Evolutionary conservation across 176 grass and related monocot genomes (phyloP).

Genomic region (Oryza coarctata): DNA sequence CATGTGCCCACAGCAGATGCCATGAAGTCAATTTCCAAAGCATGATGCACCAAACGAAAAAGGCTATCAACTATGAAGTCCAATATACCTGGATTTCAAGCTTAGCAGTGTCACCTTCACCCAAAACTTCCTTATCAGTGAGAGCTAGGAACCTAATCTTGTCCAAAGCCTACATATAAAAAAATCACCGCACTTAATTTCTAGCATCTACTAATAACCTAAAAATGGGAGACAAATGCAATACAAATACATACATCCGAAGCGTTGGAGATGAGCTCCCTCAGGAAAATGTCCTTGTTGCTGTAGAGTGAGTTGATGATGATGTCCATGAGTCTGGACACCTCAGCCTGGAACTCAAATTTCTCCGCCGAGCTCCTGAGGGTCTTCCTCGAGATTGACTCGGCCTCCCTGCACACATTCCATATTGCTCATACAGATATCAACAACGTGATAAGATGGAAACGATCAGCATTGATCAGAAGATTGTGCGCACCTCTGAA

Average conservation of each 20-base stretch:
- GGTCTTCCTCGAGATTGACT: slow-evolving; percentile 91
- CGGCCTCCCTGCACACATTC: slow-evolving; percentile 59
- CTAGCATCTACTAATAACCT: neutral
- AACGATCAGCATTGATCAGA: neutral
- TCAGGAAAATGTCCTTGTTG: slow-evolving; percentile 98
- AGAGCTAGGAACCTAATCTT: slow-evolving; percentile 95
- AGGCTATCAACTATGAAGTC: neutral
- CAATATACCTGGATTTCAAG: slow-evolving; percentile 86
- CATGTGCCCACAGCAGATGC: slow-evolving; percentile 23
- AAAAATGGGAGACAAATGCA: neutral
- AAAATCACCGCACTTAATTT: neutral
- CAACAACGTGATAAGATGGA: neutral
- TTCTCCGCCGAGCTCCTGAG: slow-evolving; percentile 78
- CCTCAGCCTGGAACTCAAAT: slow-evolving; percentile 99
- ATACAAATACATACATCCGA: slow-evolving; percentile 59
- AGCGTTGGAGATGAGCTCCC: slow-evolving; percentile 98
- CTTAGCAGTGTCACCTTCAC: slow-evolving; percentile 84
- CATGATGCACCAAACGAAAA: neutral
- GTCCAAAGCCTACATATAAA: slow-evolving; percentile 71
- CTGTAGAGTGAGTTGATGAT: slow-evolving; percentile 98
- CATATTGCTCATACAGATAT: slow-evolving; percentile 3
- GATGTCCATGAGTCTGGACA: slow-evolving; percentile 98
- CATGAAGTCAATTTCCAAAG: neutral
- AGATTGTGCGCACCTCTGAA: slow-evolving; percentile 42
- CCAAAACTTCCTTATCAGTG: slow-evolving; percentile 87